A percentile compares a stretch with the other conserved stretches of the same genome.
These are phyloP conservation scores for Sclerotinia minor DNA, from an alignment of 2,329 filamentous ascomycete genomes.

Conservation along the genomic window DNA sequence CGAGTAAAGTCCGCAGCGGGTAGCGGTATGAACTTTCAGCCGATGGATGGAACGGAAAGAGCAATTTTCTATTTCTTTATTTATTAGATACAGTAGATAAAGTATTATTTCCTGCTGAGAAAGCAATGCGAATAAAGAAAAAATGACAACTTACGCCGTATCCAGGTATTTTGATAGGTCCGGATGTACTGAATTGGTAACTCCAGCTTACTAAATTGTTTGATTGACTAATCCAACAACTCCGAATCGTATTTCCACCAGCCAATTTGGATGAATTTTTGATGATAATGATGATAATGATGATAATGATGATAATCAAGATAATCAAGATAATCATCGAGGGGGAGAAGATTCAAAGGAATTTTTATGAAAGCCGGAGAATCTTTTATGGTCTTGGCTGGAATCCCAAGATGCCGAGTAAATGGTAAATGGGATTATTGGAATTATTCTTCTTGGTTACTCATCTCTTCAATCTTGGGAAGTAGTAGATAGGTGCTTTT, in stretches of 20 bases:
- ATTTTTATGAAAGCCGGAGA: neutral
- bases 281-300: neutral
- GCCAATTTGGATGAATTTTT: neutral
- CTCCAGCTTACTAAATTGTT: constrained; percentile 5
- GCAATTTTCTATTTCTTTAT: neutral
- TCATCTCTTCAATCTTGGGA: neutral
- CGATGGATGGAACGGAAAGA: constrained; percentile 4
- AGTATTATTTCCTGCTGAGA: neutral
- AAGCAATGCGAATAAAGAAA: neutral
- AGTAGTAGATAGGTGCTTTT: too few species aligned
- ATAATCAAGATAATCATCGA: too few species aligned
- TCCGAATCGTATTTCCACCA: constrained; percentile 18
- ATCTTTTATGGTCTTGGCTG: neutral
- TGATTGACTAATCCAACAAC: constrained; percentile 11
- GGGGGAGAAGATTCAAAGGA: neutral
- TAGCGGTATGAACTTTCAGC: neutral
- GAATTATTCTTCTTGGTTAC: neutral
- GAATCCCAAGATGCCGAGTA: constrained; percentile 4
- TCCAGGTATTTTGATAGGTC: neutral
- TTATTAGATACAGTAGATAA: too few species aligned
- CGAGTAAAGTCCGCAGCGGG: constrained; percentile 4
- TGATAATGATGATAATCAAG: too few species aligned
- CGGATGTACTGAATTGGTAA: neutral
- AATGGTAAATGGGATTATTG: neutral
- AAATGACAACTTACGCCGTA: too few species aligned